Percentiles rank a stretch among this genome's conserved stretches.
phyloP scores from a whole-genome alignment of 768 basidiomycete species.

The Hydnomerulius pinastri region DNA sequence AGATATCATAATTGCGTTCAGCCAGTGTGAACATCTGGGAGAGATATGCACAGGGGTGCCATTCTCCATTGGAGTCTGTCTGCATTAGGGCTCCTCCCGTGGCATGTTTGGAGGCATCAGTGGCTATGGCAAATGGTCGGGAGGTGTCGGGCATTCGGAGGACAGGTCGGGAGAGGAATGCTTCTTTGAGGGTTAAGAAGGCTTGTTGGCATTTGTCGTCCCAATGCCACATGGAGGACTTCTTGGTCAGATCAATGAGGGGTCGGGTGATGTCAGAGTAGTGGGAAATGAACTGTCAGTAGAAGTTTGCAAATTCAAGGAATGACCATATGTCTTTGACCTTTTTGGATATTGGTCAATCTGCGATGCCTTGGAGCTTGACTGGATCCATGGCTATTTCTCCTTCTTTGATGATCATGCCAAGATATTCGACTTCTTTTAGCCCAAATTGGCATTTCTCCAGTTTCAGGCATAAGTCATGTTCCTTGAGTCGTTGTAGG shows the following conservation, averaged over 20 bases:
- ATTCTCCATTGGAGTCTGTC: not conserved
- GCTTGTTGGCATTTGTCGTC: not conserved
- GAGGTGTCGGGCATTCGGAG: constrained; percentile 3
- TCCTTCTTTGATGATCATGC: no score
- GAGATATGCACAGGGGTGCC: no score
- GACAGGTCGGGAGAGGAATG: not conserved
- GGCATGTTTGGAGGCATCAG: not conserved
- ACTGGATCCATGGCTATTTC: constrained; percentile 36
- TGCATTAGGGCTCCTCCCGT: not conserved
- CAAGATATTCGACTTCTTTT: not conserved
- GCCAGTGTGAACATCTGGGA: constrained; percentile 9
- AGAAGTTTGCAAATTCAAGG: no score
- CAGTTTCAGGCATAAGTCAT: constrained; percentile 36
- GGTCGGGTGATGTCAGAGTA: constrained; percentile 35
- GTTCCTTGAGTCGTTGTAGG: constrained; percentile 26
- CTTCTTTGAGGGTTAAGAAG: not conserved
- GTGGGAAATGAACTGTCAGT: constrained; percentile 32
- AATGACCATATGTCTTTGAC: no score
- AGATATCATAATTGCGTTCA: constrained; percentile 49
- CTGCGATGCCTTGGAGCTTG: constrained; percentile 35
- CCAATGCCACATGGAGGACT: not conserved
- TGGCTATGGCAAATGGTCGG: constrained; percentile 2
- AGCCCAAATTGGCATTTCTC: constrained; percentile 24
- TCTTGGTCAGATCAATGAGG: not conserved
- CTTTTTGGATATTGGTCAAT: constrained; percentile 27